Base-by-base conservation (phyloP, 805 yeast genomes). In the Candida piceae region DNA sequence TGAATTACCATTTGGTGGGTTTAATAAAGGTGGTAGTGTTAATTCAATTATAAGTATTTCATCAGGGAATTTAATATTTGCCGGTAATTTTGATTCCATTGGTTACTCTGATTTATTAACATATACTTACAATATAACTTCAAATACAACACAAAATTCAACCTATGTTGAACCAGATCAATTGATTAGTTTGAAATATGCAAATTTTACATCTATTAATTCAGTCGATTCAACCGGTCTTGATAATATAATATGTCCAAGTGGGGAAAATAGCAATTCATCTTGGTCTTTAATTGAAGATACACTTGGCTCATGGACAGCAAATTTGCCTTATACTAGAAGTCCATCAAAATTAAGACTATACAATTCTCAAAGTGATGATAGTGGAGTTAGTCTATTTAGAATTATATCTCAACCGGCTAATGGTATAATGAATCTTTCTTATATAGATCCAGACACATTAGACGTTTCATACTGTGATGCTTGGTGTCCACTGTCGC, bases 361-460 rank as follows among this genome's bases (percentile, higher is more conserved):
- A 4, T 84, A 76, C 56, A 78, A 85, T 44, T 76, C 90, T 0
- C 62, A 65, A 8, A 66, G 64, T 25, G 42, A 40, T 18, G 21
- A 30, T 13, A 60, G 65, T 20, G 76, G 80, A 11, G 71, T 78
- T 5, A 68, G 79, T 33, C 41, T 70, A 7, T 93, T 89, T 57
- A 72, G 96, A 50, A 64, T 93, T 6, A 64, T 82, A 27, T 79
- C 96, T 0, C 62, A 72, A 36, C 97, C 97, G 1, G 71, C 88
- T 10, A 73, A 80, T 47, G 86, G 97, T 46, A 90, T 90, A 43
- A 84, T 93, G 96, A 93, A 93, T 57, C 58, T 93, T 45, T 78
- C 94, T 0, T 93, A 88, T 52, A 64, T 84, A 16, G 90, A 90
- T 53, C 95, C 95, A 3, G 42, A 54, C 0, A 71, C 86, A 2